phyloP scores from a whole-genome alignment of 768 basidiomycete genomes.

The Hygrocybe punicea region DNA sequence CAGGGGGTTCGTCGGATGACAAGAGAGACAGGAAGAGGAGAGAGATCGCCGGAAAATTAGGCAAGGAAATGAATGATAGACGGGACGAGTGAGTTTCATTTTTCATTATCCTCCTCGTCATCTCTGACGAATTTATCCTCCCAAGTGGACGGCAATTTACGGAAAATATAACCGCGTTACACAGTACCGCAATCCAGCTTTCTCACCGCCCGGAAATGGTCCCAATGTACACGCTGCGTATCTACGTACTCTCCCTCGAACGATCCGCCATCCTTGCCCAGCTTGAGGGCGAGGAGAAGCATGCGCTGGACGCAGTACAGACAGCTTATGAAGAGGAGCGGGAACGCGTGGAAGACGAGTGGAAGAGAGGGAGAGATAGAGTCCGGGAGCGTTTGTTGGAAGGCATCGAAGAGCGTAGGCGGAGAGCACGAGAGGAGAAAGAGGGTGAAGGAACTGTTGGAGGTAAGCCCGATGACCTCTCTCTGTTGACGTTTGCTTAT shows the following conservation, averaged over 20 bases:
- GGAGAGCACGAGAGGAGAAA: constrained; percentile 81
- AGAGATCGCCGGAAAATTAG: constrained; percentile 65
- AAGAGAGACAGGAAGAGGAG: constrained; percentile 67
- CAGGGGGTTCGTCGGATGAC: constrained; percentile 33
- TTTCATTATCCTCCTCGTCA: neutral
- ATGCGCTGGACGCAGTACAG: constrained; percentile 62
- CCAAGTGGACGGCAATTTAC: constrained; percentile 57
- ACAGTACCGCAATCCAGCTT: constrained; percentile 56
- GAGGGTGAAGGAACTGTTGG: constrained; percentile 81
- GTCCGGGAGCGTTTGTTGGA: constrained; percentile 76
- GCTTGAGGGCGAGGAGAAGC: constrained; percentile 62
- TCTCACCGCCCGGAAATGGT: constrained; percentile 65
- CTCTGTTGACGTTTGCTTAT: constrained; percentile 4
- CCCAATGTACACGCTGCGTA: constrained; percentile 62
- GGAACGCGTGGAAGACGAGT: constrained; percentile 78
- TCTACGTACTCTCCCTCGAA: constrained; percentile 72
- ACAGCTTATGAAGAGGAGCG: constrained; percentile 76
- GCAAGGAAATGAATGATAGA: constrained; percentile 70
- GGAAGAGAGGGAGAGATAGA: constrained; percentile 67
- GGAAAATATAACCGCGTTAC: constrained; percentile 61
- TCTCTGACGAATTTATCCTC: constrained; percentile 6
- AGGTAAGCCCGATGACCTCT: constrained; percentile 39
- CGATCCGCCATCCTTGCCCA: constrained; percentile 72
- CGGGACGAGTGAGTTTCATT: constrained; percentile 62
- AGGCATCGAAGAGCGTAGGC: constrained; percentile 78